Evolutionary conservation across 306 rosid species (phyloP), one percentile per base, ranked within the genome.

Genomic region (Castanopsis chinensis): DNA sequence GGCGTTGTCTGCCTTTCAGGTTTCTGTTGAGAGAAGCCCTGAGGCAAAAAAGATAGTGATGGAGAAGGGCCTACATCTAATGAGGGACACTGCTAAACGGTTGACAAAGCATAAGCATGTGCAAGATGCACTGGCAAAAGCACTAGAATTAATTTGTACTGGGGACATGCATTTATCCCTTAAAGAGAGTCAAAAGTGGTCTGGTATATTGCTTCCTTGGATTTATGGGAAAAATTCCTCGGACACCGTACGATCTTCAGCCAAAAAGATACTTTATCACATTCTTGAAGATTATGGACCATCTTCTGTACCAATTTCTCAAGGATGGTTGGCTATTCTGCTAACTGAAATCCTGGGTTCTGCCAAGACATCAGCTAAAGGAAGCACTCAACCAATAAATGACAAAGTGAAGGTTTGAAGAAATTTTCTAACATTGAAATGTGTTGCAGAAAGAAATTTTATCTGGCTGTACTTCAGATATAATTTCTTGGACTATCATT

Each of bases 141-240:
- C 94, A 82, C 79, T 92, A 78, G 93, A 95, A 81, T 88, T 93
- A 73, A 85, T 92, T 27, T 89, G 91, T 82, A 76, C 86, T 25
- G 87, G 90, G 72, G 88, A 92, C 75, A 73, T 79, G 80, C 96
- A 85, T 83, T 87, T 95, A 79, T 91, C 99, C 75, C 92, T 92
- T 80, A 87, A 90, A 82, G 98, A 92, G 85, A 86, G 97, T 84
- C 95, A 91, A 84, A 95, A 86, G 82, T 92, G 99, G 98, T 91
- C 97, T 73, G 97, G 91, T 77, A 86, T 93, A 84, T 86, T 95
- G 77, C 87, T 95, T 80, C 88, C 90, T 61, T 92, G 99, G 99
- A 86, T 92, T 69, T 91, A 91, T 74, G 90, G 93, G 78, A 88
- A 89, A 82, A 69, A 79, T 73, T 91, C 96, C 63, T 92, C 98